These are phyloP conservation scores for Mycena albidolilacea DNA, from an alignment of 768 basidiomycete genomes.

Conservation along the genomic window DNA sequence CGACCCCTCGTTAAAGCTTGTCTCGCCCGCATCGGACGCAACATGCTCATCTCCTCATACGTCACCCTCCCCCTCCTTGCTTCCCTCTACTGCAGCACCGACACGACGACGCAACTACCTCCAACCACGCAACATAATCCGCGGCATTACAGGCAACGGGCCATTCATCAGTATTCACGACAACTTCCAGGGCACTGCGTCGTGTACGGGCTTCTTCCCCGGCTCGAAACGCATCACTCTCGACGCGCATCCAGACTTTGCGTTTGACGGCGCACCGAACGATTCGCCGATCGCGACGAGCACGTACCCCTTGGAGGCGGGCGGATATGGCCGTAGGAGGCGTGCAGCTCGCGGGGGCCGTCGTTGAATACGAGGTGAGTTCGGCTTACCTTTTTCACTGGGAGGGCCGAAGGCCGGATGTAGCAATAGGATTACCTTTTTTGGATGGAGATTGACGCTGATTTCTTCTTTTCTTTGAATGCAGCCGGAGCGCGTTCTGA, in stretches of 20 bases:
- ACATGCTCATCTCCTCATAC: too few species aligned
- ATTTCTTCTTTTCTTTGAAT: too few species aligned
- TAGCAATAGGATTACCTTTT: neutral
- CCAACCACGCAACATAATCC: neutral
- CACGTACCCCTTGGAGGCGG: too few species aligned
- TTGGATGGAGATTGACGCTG: too few species aligned
- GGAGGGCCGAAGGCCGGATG: neutral
- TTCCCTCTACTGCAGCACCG: neutral
- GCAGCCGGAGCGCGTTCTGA: neutral
- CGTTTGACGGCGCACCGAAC: neutral
- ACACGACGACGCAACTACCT: neutral
- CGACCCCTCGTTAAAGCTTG: too few species aligned
- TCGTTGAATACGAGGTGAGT: neutral
- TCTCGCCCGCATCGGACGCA: too few species aligned
- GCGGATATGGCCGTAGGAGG: too few species aligned
- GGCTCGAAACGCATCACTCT: neutral
- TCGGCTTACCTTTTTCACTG: neutral
- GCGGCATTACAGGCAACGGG: too few species aligned
- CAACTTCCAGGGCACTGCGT: neutral
- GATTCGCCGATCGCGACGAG: neutral
- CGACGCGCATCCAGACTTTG: too few species aligned
- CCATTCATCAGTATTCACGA: too few species aligned
- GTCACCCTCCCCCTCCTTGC: neutral
- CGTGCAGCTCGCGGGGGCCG: neutral
- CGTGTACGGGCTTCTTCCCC: neutral